A percentile compares a stretch with the other conserved stretches of the same genome.
Conservation (phyloP, 257 asterid species). For the Solanum arcanum region DNA sequence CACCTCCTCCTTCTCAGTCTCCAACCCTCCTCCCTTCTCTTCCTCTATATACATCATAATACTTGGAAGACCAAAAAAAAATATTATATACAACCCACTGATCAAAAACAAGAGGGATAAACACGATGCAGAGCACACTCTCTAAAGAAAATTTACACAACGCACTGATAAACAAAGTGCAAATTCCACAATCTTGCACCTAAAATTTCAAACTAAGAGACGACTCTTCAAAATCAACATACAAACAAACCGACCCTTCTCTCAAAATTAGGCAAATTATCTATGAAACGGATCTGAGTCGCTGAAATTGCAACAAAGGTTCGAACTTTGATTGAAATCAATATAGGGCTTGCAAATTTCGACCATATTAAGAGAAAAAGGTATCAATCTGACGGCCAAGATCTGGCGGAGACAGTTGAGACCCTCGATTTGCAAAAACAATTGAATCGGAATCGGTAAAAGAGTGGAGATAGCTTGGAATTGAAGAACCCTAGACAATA, state of each 20-base stretch:
- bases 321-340: not conserved
- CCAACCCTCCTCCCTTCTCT: slow-evolving; percentile 12
- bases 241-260: not conserved
- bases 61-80: not conserved
- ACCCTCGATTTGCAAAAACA: not conserved
- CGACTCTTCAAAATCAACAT: not conserved
- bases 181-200: not conserved
- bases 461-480: not conserved
- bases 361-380: not conserved
- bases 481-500: not conserved
- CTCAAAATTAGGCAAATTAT: not conserved
- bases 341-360: not conserved
- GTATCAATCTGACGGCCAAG: not conserved
- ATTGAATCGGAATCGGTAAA: not conserved
- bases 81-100: not conserved
- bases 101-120: not conserved
- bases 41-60: slow-evolving; percentile 42
- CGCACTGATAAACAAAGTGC: not conserved
- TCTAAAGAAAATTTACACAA: not conserved
- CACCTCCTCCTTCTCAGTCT: slow-evolving; percentile 4
- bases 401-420: not conserved
- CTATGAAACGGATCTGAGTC: not conserved
- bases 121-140: not conserved
- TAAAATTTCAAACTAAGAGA: not conserved
- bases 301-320: not conserved